Conservation (phyloP, 176 grass and related monocot species). For the Dendrocalamus sinicus region DNA sequence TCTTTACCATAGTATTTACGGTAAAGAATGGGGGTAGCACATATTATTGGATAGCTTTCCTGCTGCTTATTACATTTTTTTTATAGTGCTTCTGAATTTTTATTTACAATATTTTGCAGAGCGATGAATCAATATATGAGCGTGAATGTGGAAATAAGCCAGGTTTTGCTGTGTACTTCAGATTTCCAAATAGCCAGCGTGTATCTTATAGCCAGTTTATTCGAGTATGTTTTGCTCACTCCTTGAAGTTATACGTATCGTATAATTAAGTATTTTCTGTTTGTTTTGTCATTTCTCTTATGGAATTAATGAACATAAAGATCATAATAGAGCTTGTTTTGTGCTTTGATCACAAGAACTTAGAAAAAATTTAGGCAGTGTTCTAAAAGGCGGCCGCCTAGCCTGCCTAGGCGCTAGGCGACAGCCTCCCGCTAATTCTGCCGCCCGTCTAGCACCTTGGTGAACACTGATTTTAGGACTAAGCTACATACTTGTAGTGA, state of each 20-base stretch:
- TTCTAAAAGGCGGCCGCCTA: too few relatives aligned
- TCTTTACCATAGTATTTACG: conserved; percentile 26
- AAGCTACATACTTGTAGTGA: not conserved
- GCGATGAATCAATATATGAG: conserved; percentile 96
- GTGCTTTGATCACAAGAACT: not conserved
- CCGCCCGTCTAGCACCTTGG: too few relatives aligned
- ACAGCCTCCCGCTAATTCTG: too few relatives aligned
- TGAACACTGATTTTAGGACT: not conserved
- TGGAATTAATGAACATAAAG: conserved; percentile 20
- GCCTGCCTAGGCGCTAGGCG: too few relatives aligned
- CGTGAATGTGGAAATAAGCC: conserved; percentile 95
- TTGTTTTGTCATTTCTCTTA: not conserved
- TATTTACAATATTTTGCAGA: conserved; percentile 60
- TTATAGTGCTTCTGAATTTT: conserved; percentile 38
- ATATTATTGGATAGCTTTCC: not conserved
- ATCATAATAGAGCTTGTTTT: not conserved
- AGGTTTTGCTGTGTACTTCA: conserved; percentile 87
- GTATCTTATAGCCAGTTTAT: conserved; percentile 85
- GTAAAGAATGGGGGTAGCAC: conserved; percentile 2
- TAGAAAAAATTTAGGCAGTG: not conserved
- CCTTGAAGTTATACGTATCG: conserved; percentile 41
- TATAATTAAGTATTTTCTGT: conserved; percentile 33
- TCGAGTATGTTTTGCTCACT: conserved; percentile 59
- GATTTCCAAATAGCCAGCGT: conserved; percentile 85
- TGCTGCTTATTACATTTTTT: conserved; percentile 35